Conservation (phyloP, 2,329 filamentous ascomycete genomes). For the Zymoseptoria brevis region DNA sequence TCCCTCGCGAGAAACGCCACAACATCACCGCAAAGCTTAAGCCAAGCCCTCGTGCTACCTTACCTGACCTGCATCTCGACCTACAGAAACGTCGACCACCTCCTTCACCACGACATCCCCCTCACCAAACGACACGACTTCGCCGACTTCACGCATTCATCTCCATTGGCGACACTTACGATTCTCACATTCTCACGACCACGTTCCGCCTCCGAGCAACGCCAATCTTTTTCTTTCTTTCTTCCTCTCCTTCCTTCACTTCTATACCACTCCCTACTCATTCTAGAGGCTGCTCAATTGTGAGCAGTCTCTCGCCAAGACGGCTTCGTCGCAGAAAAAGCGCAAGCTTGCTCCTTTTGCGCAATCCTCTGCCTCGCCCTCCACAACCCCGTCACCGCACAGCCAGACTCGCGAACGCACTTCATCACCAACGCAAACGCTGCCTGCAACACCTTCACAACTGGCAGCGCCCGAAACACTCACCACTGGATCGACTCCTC, state of each 20-base stretch:
- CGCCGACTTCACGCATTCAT: background rate
- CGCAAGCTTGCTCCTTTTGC: slow-evolving; percentile 36
- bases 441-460: slow-evolving; percentile 1
- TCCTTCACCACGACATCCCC: background rate
- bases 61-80: background rate
- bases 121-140: background rate
- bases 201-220: background rate
- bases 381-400: slow-evolving; percentile 8
- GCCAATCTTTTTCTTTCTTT: background rate
- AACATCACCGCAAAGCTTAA: background rate
- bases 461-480: background rate
- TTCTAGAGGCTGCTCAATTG: slow-evolving; percentile 1
- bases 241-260: background rate
- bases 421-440: background rate
- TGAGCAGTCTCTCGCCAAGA: slow-evolving; percentile 14
- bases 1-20: background rate
- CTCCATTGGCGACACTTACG: background rate
- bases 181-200: background rate
- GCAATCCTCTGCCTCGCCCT: slow-evolving; percentile 6
- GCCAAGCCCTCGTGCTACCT: background rate
- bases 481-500: slow-evolving; percentile 8
- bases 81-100: background rate
- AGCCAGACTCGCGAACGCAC: slow-evolving; percentile 2
- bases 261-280: background rate
- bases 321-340: slow-evolving; percentile 34